A percentile compares a stretch with the other conserved stretches of the same genome.
Evolutionary conservation across 192 early-diverging fungal genomes (phyloP).

Genomic region (Umbelopsis isabellina): DNA sequence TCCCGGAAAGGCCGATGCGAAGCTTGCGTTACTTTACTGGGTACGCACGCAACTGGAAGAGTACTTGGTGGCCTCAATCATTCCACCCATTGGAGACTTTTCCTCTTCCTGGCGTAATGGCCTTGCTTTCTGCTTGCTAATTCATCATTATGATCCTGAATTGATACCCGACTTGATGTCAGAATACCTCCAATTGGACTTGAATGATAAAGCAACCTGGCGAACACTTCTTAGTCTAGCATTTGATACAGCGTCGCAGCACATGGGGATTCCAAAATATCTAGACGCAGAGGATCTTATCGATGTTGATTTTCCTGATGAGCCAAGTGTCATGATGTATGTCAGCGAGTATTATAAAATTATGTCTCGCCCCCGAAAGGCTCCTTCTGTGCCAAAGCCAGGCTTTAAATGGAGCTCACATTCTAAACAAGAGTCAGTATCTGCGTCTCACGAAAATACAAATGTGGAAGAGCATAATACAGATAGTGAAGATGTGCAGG

Average conservation of each 20-base stretch:
- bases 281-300: conserved; percentile 52
- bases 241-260: conserved; percentile 46
- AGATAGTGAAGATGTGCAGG: neutral
- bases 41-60: conserved; percentile 54
- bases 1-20: conserved; percentile 40
- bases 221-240: conserved; percentile 33
- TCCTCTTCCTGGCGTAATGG: conserved; percentile 54
- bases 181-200: conserved; percentile 34
- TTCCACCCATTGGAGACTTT: conserved; percentile 55
- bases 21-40: conserved; percentile 54
- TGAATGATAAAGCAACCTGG: conserved; percentile 43
- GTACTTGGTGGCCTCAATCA: conserved; percentile 48
- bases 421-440: neutral
- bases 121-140: conserved; percentile 52
- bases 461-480: neutral
- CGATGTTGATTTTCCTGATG: conserved; percentile 55
- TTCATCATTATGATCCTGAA: conserved; percentile 48
- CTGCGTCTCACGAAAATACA: neutral
- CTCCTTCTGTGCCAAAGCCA: conserved; percentile 13
- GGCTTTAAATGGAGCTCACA: neutral
- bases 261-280: conserved; percentile 45
- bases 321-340: conserved; percentile 57
- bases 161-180: conserved; percentile 49
- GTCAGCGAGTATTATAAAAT: conserved; percentile 55
- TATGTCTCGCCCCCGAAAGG: conserved; percentile 48